Conservation (phyloP, 805 yeast species). For the Starmera dryadoides region DNA sequence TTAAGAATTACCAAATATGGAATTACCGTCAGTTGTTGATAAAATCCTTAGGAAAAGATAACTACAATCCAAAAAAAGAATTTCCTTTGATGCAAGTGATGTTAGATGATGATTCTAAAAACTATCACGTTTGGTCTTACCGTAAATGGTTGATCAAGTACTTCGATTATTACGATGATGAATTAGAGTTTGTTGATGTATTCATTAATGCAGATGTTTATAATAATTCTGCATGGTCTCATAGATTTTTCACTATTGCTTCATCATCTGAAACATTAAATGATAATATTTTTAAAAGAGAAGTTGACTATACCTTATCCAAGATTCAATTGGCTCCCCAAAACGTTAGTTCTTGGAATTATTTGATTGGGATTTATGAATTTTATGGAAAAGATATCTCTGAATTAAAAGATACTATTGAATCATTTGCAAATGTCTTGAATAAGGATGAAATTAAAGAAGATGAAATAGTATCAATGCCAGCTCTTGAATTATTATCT, state of each 20-base stretch:
- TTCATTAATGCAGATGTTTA: constrained; percentile 58
- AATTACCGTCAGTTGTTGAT: constrained; percentile 74
- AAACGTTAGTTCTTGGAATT: constrained; percentile 84
- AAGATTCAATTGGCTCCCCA: constrained; percentile 61
- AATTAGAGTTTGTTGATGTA: constrained; percentile 41
- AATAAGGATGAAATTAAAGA: constrained; percentile 11
- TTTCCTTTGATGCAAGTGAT: constrained; percentile 56
- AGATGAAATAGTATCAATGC: constrained; percentile 35
- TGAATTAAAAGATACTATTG: constrained; percentile 39
- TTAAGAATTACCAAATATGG: constrained; percentile 97
- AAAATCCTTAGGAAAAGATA: constrained; percentile 22
- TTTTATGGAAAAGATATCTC: constrained; percentile 20
- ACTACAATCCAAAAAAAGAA: constrained; percentile 47
- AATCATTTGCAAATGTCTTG: constrained; percentile 29
- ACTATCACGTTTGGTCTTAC: constrained; percentile 96
- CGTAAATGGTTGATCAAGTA: constrained; percentile 71
- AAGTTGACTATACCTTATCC: constrained; percentile 42
- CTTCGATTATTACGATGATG: constrained; percentile 43
- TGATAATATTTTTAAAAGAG: constrained; percentile 28
- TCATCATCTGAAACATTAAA: constrained; percentile 4
- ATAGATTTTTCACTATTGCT: constrained; percentile 54
- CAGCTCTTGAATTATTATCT: constrained; percentile 59
- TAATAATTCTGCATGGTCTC: constrained; percentile 93
- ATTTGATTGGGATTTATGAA: constrained; percentile 53
- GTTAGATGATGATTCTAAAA: constrained; percentile 75